These are phyloP conservation scores for Symbiodinium pilosum DNA, from an alignment of 73 alveolate species.

Conservation along the genomic window DNA sequence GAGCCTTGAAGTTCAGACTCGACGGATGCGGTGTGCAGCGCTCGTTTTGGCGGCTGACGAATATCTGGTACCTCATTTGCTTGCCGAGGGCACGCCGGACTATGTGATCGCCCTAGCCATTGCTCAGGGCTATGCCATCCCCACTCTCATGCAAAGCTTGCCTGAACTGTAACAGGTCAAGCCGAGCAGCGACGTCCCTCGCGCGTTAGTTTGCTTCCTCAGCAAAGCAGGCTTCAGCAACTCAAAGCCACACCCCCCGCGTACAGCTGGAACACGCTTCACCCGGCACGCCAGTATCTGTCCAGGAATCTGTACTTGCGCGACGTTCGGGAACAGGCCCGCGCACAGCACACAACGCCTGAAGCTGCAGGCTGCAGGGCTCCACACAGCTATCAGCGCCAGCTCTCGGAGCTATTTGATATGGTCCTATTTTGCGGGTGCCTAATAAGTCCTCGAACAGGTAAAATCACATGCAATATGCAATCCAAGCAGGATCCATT, in stretches of 20 bases:
- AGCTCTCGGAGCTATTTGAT: background rate
- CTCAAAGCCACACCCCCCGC: too few relatives aligned
- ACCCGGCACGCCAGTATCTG: background rate
- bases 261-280: background rate
- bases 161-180: background rate
- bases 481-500: too few relatives aligned
- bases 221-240: background rate
- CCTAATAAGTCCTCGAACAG: too few relatives aligned
- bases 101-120: too few relatives aligned
- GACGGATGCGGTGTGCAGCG: slow-evolving; percentile 92
- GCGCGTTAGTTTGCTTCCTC: slow-evolving; percentile 60
- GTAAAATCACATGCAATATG: too few relatives aligned
- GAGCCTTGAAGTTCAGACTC: slow-evolving; percentile 57
- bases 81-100: too few relatives aligned
- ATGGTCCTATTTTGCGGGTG: too few relatives aligned
- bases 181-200: slow-evolving; percentile 40
- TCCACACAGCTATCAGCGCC: background rate
- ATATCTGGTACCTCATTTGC: slow-evolving; percentile 57
- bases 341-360: slow-evolving; percentile 90
- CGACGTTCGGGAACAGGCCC: slow-evolving; percentile 86
- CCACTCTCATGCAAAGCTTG: background rate
- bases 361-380: background rate
- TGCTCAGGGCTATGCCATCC: too few relatives aligned
- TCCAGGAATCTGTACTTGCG: slow-evolving; percentile 59
- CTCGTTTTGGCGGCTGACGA: slow-evolving; percentile 85